Evolutionary conservation across 805 yeast genomes (phyloP).

Genomic region (Ogataea minuta): DNA sequence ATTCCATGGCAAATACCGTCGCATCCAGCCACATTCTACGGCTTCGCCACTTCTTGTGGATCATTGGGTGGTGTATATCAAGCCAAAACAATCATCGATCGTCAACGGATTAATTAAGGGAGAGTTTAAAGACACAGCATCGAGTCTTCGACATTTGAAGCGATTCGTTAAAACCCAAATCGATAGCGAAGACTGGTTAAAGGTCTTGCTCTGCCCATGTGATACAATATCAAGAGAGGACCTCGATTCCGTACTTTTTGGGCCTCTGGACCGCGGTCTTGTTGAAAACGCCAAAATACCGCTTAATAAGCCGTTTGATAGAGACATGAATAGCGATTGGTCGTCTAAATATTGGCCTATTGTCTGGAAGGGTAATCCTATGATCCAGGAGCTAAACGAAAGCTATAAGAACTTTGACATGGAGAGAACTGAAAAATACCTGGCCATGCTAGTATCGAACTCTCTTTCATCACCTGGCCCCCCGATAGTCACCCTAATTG

Average conservation of each 20-base stretch:
- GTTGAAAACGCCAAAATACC: constrained; percentile 47
- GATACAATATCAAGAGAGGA: constrained; percentile 38
- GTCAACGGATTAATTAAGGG: constrained; percentile 27
- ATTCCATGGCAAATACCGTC: constrained; percentile 39
- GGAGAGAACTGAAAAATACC: constrained; percentile 36
- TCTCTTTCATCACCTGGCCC: constrained; percentile 25
- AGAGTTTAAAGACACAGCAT: constrained; percentile 27
- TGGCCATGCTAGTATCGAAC: constrained; percentile 29
- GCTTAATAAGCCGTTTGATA: constrained; percentile 60
- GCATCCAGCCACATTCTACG: constrained; percentile 34
- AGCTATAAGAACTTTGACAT: constrained; percentile 40
- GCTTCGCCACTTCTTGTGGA: constrained; percentile 31
- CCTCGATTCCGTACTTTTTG: constrained; percentile 27
- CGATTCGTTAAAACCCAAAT: constrained; percentile 38
- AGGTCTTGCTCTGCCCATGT: constrained; percentile 34
- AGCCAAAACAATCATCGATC: constrained; percentile 35
- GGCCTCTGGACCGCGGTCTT: constrained; percentile 13
- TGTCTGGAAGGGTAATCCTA: constrained; percentile 91
- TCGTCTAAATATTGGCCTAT: constrained; percentile 76
- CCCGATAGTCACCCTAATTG: constrained; percentile 62
- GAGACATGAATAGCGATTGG: constrained; percentile 68
- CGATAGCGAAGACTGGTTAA: constrained; percentile 9
- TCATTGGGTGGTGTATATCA: constrained; percentile 46
- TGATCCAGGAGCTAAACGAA: constrained; percentile 63
- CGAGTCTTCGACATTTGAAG: constrained; percentile 46